Base-by-base conservation (phyloP, 1,284 basidiomycete species). In the Rhodotorula sp. region DNA sequence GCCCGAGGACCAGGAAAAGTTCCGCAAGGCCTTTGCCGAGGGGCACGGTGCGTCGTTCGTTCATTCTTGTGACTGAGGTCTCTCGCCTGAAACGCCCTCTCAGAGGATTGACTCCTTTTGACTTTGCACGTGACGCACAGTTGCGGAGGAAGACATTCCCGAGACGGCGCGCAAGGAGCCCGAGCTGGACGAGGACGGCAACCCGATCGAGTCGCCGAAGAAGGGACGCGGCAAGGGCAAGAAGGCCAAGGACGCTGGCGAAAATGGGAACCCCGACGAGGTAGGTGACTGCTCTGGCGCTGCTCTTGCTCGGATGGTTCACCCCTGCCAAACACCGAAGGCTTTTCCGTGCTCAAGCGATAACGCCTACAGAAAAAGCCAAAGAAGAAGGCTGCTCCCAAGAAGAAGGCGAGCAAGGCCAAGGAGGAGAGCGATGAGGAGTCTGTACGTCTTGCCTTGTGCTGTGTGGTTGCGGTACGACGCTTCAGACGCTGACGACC, bases 101-200 rank as follows among this genome's bases (percentile, higher is more conserved):
- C 26, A 18, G 1, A 3, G 59, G 18, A 23, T 8, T 48, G 10
- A 18, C n/a, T 34, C 29, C 26, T 26, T 20, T 0, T 51, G 20
- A 20, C 16, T 12, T 12, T 20, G 14, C 3, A 62, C 21, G 18
- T 14, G 5, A 15, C 21, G 31, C 52, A 31, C 65, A 77, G 74
- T 77, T 8, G 77, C 46, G 10, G 68, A 70, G 34, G 72, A 70
- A 49, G 77, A 78, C 61, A 73, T 78, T 48, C 77, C 77, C 52
- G 76, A 77, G 4, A 54, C 71, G 12, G 77, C 77, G 21, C 69
- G 73, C 48, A 78, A 77, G 68, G 48, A 62, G 60, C 39, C 23
- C 16, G 64, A 64, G 49, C 52, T 58, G 12, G 68, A 58, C 29
- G 63, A 59, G 49, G 74, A 63, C n/a, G 61, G 31, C 43, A 39